phyloP scores from a whole-genome alignment of 352 stramenopile species.

The Phytopythium kandeliae region DNA sequence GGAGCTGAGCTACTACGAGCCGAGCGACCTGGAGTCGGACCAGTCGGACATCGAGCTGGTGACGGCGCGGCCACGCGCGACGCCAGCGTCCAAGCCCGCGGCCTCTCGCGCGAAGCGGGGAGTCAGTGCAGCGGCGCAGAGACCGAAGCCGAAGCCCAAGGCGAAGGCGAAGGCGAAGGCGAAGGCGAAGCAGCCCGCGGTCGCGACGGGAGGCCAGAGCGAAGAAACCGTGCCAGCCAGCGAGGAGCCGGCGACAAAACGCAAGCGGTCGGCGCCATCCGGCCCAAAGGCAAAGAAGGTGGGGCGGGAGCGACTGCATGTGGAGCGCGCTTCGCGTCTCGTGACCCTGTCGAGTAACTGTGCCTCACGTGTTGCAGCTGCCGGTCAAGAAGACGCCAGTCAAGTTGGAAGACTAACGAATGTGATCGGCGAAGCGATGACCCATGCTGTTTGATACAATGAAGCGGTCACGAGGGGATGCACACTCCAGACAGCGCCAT shows the following conservation, averaged over 20 bases:
- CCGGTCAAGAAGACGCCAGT: background rate
- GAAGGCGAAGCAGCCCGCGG: background rate
- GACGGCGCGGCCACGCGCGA: background rate
- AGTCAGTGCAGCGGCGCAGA: background rate
- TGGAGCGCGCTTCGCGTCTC: background rate
- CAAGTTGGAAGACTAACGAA: background rate
- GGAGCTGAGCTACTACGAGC: slow-evolving; percentile 29
- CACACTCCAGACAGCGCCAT: background rate
- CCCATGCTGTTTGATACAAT: slow-evolving; percentile 2
- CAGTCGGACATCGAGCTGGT: slow-evolving; percentile 29
- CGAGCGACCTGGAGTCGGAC: slow-evolving; percentile 45
- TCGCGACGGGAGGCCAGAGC: background rate
- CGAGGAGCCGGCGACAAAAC: slow-evolving; percentile 4
- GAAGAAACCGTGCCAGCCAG: background rate
- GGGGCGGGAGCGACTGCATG: background rate
- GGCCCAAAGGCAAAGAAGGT: slow-evolving; percentile 1
- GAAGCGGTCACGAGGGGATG: background rate
- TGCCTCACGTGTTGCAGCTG: background rate
- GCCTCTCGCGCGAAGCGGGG: background rate
- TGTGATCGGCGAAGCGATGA: too few species aligned
- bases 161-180: too few species aligned
- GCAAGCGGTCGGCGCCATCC: slow-evolving; percentile 1
- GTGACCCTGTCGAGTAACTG: background rate
- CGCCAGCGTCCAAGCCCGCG: background rate
- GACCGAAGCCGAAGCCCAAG: slow-evolving; percentile 7